These are phyloP conservation scores for Phoma sp. DNA, from an alignment of 2,329 filamentous ascomycete genomes.

Conservation along the genomic window DNA sequence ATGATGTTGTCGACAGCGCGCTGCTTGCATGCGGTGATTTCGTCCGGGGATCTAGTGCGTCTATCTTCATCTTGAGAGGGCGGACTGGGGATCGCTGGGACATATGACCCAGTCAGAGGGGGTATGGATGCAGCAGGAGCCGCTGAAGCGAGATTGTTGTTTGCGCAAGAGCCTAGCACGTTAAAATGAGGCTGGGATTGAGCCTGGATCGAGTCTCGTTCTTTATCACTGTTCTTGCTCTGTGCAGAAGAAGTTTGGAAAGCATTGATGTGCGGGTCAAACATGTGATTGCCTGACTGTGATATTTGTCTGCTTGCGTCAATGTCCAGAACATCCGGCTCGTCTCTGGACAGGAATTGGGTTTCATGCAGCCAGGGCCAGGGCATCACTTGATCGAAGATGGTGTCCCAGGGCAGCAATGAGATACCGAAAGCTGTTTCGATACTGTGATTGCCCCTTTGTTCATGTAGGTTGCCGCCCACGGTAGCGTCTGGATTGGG, in stretches of 20 bases:
- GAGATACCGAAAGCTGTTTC: background rate
- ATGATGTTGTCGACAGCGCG: background rate
- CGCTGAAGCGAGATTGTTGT: background rate
- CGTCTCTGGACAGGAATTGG: background rate
- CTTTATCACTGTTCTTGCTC: background rate
- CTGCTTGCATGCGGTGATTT: background rate
- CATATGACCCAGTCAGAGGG: background rate
- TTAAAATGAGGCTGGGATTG: background rate
- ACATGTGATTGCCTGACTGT: no score
- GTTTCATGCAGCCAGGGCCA: background rate
- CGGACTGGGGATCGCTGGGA: background rate
- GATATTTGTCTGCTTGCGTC: no score
- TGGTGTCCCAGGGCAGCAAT: background rate
- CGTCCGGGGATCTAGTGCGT: background rate
- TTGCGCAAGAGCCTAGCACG: background rate
- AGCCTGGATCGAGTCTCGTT: background rate
- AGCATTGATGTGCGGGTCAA: background rate
- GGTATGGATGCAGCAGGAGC: background rate
- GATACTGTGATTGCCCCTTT: background rate
- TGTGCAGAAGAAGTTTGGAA: background rate
- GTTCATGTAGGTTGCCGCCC: background rate
- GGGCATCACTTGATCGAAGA: background rate
- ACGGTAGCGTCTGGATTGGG: no score
- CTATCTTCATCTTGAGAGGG: background rate
- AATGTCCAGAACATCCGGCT: no score